Evolutionary conservation across 768 basidiomycete species (phyloP).

Genomic region (Russula ochroleuca): DNA sequence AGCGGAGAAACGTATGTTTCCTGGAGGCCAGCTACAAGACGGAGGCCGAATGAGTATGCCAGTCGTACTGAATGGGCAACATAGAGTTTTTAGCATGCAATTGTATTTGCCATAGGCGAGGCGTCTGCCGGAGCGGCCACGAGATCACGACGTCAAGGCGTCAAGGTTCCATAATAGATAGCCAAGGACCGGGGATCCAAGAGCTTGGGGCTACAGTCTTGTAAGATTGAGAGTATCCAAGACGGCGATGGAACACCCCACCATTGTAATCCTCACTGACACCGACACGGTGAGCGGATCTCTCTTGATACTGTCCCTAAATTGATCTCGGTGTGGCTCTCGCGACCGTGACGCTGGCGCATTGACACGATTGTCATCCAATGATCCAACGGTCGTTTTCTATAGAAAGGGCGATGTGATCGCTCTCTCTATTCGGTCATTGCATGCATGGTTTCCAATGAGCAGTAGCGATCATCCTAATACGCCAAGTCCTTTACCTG

Average conservation of each 20-base stretch:
- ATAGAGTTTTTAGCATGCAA: neutral
- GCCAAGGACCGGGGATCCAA: slow-evolving; percentile 13
- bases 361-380: slow-evolving; percentile 4
- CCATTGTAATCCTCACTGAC: neutral
- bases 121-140: neutral
- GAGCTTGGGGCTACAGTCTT: neutral
- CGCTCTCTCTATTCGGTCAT: neutral
- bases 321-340: slow-evolving; percentile 4
- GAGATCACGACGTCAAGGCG: neutral
- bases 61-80: neutral
- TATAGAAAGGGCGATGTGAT: slow-evolving; percentile 3
- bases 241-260: slow-evolving; percentile 4
- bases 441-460: neutral
- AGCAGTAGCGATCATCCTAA: neutral
- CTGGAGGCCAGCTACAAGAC: neutral
- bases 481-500: neutral
- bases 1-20: neutral
- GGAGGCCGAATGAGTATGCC: neutral
- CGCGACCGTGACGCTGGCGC: neutral
- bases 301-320: neutral
- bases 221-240: slow-evolving; percentile 13
- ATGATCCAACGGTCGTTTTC: slow-evolving; percentile 2
- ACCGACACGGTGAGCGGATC: slow-evolving; percentile 5
- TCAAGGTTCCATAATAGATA: neutral
- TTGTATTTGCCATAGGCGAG: neutral